Base-by-base conservation (phyloP, 192 early-diverging fungal species). In the Backusella psychrophila region DNA sequence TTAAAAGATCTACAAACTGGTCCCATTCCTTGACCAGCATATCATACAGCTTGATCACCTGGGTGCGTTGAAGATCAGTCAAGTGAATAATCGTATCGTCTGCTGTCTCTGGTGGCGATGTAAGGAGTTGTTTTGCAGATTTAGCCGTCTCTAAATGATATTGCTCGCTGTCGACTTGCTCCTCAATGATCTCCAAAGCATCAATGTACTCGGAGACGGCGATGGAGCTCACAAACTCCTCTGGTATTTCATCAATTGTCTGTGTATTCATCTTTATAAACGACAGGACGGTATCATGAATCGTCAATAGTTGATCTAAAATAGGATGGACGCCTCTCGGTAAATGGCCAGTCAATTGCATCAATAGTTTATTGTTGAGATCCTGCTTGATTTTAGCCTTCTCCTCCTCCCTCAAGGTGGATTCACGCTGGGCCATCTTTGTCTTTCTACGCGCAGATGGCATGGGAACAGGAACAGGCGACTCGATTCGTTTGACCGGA, bases 331-430 rank as follows among this genome's bases (percentile, higher is more conserved):
- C 78, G 15, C 81, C 81, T 33, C 75, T 72, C 4, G 81, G 81
- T 35, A 83, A 31, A 56, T 79, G 78, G 2, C 81, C 81, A 6
- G 81, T 79, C 4, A 83, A 53, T 39, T 83, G 81, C 71, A 76
- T 75, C 72, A 77, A 68, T 8, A 83, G 31, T 12, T 69, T 69
- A 31, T 59, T 77, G 7, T 72, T 79, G 6, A 83, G 29, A 70
- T 76, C 75, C 1, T 44, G 73, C 68, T 77, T 83, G 26, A 83
- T 72, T 12, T 75, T 75, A 29, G 44, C 71, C 63, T 83, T 79
- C 17, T 83, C 81, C 14, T 76, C 78, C 36, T 83, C 78, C 1
- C 68, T 52, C 21, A 83, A 46, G 1, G 81, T 77, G 11, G 81
- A 79, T 29, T 69, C 44, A 3, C 80, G 72, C 8, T 83, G 44